Evolutionary conservation across 441 rosid genomes (phyloP), one percentile per base, ranked within the genome.

Genomic region (Adansonia gregorii): DNA sequence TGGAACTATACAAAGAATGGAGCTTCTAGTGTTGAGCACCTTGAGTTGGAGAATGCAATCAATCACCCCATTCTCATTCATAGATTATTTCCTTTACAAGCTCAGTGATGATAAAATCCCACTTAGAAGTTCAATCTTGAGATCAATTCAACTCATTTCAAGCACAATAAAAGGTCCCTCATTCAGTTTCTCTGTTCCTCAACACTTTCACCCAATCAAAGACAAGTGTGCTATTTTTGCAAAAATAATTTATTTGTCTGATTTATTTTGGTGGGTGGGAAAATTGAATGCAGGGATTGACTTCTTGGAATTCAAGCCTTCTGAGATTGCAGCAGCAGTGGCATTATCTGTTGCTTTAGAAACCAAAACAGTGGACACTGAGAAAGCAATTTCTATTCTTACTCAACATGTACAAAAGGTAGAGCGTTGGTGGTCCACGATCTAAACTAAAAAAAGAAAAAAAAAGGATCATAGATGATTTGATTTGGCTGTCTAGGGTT

Each of bases 261-360:
- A 81, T 81, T 56, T 8, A 46, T 78, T 74, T 81, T 61, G 84
- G 80, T 84, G 85, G 84, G 84, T 83, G 88, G 82, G 55, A 77
- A 27, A 27, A 80, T 75, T 86, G 43, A 82, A 78, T 86, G 89
- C 91, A 92, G 96, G 86, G 78, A 84, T 87, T 79, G 88, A 92
- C 78, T 86, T 90, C 75, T 83, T 90, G 87, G 94, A 88, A 82
- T 92, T 86, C 84, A 90, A 85, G 88, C 89, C 96, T 63, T 92
- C 94, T 48, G 96, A 89, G 78, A 78, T 92, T 54, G 94, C 96
- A 83, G 96, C 94, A 17, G 96, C 94, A 24, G 94, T 87, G 89
- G 90, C 90, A 27, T 74, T 89, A 67, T 85, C 89, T 76, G 82
- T 83, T 76, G 82, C 73, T 43, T 83, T 78, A 73, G 89, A 85